phyloP scores from a whole-genome alignment of 192 early-diverging fungal species.

The Backusella westeae region DNA sequence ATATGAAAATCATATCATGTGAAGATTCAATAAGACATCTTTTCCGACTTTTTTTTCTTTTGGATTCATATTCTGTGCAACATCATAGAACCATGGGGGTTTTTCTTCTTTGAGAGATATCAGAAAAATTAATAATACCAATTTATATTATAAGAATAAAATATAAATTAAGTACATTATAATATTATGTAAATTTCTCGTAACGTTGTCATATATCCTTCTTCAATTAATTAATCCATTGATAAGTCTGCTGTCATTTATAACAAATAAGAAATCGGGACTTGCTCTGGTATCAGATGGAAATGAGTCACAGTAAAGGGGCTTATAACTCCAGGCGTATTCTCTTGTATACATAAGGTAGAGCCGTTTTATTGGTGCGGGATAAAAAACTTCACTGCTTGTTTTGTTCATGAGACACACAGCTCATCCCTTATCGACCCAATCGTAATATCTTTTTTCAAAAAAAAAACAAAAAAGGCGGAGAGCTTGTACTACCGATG shows the following conservation, averaged over 20 bases:
- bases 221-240: background rate
- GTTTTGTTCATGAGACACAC: constrained; percentile 11
- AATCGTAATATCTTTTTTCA: constrained; percentile 5
- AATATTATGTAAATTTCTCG: background rate
- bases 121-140: background rate
- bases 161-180: background rate
- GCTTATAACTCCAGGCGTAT: background rate
- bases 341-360: background rate
- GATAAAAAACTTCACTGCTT: background rate
- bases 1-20: background rate
- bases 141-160: background rate
- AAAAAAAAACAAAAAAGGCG: background rate
- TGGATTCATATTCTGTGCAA: constrained; percentile 4
- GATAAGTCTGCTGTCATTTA: background rate
- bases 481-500: background rate
- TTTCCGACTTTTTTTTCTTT: background rate
- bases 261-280: background rate
- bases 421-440: constrained; percentile 6
- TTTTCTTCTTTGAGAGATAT: background rate
- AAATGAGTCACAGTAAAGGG: background rate
- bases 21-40: background rate
- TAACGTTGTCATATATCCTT: background rate
- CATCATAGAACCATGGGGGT: background rate
- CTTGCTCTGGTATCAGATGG: background rate
- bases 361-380: background rate